These are phyloP conservation scores for Ophiostoma angusticollis DNA, from an alignment of 2,329 filamentous ascomycete genomes.

Conservation along the genomic window DNA sequence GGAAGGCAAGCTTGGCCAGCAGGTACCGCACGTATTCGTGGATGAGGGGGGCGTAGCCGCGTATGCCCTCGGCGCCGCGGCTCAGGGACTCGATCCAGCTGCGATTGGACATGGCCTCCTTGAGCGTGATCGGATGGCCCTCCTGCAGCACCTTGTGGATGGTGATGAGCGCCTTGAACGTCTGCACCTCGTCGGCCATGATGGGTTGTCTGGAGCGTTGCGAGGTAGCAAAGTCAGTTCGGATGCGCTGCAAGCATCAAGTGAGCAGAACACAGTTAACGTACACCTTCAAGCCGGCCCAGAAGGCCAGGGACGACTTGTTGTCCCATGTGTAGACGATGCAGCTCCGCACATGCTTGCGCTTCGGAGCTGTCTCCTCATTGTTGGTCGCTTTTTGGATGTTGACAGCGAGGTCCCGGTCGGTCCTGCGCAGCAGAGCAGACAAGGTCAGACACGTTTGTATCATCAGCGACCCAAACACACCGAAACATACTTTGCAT, in stretches of 20 bases:
- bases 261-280: conserved; percentile 51
- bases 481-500: conserved; percentile 12
- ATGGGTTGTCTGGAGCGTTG: conserved; percentile 70
- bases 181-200: conserved; percentile 94
- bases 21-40: conserved; percentile 95
- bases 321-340: conserved; percentile 99
- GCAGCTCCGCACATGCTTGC: conserved; percentile 93
- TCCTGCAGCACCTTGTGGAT: conserved; percentile 97
- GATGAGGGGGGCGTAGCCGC: conserved; percentile 85
- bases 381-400: conserved; percentile 57
- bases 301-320: conserved; percentile 88
- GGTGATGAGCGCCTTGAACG: conserved; percentile 95
- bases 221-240: neutral
- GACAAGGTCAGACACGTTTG: neutral
- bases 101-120: conserved; percentile 78
- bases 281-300: conserved; percentile 95
- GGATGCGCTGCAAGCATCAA: neutral
- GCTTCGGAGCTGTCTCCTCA: conserved; percentile 56
- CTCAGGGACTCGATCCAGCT: conserved; percentile 89
- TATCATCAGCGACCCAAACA: neutral
- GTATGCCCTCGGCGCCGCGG: conserved; percentile 74
- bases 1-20: conserved; percentile 88
- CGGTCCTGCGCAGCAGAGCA: conserved; percentile 38
- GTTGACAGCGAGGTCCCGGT: conserved; percentile 56
- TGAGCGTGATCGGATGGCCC: conserved; percentile 76